A percentile compares a stretch with the other conserved stretches of the same genome.
Conservation (phyloP, 2,329 filamentous ascomycete genomes). For the Seiridium unicorne region DNA sequence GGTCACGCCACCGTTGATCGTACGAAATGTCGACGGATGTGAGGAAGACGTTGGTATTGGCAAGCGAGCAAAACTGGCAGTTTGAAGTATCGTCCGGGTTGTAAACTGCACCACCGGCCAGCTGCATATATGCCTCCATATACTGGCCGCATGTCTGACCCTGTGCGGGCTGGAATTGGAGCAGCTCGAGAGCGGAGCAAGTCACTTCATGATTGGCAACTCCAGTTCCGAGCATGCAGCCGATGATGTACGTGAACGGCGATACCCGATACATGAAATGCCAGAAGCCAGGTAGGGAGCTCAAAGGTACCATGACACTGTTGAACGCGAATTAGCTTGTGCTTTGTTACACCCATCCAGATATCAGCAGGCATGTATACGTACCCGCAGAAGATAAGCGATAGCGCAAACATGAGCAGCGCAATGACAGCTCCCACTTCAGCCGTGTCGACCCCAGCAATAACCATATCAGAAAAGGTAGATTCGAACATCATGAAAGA, state of each 20-base stretch:
- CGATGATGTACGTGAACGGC: slow-evolving; percentile 72
- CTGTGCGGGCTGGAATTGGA: slow-evolving; percentile 57
- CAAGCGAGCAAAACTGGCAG: slow-evolving; percentile 42
- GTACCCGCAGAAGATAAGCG: slow-evolving; percentile 68
- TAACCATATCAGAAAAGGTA: slow-evolving; percentile 77
- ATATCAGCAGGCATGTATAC: background rate
- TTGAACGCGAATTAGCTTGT: background rate
- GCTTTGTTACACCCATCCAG: background rate
- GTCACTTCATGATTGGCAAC: slow-evolving; percentile 58
- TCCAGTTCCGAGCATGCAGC: slow-evolving; percentile 61
- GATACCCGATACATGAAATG: slow-evolving; percentile 71
- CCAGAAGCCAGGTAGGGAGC: slow-evolving; percentile 62
- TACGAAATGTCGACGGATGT: slow-evolving; percentile 40
- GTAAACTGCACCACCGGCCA: slow-evolving; percentile 49
- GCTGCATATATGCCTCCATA: slow-evolving; percentile 46
- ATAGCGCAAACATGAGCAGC: slow-evolving; percentile 71
- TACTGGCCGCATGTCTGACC: slow-evolving; percentile 57
- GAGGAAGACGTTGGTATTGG: slow-evolving; percentile 36
- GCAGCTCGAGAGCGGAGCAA: slow-evolving; percentile 64
- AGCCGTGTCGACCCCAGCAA: slow-evolving; percentile 73
- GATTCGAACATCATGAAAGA: slow-evolving; percentile 77
- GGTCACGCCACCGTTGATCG: slow-evolving; percentile 53
- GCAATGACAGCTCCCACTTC: slow-evolving; percentile 76
- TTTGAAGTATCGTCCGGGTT: slow-evolving; percentile 38
- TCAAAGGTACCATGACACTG: slow-evolving; percentile 59